Conservation (phyloP, 1,284 basidiomycete genomes). For the Cryptococcus sp. region DNA sequence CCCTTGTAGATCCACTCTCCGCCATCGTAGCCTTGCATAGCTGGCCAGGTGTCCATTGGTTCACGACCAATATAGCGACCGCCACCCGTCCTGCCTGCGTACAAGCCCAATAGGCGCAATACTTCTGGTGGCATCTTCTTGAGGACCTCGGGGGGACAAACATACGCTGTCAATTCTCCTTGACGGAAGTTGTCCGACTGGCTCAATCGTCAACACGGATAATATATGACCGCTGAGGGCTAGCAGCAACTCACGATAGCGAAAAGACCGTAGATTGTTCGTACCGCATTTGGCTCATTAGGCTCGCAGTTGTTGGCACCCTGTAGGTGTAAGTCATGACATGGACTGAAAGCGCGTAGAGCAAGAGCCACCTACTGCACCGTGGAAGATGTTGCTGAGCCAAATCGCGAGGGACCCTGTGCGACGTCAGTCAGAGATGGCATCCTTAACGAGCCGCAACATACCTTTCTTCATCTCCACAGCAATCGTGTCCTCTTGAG, state of each 20-base stretch:
- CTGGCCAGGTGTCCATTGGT: conserved; percentile 22
- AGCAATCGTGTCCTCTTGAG: conserved; percentile 20
- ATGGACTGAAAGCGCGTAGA: neutral
- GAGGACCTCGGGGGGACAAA: conserved; percentile 22
- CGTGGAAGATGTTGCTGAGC: conserved; percentile 27
- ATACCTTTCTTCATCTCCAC: conserved; percentile 29
- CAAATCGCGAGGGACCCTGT: conserved; percentile 25
- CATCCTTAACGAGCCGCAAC: neutral
- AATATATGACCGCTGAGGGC: neutral
- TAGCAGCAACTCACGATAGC: conserved; percentile 10
- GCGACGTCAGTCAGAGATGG: neutral
- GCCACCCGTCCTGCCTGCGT: conserved; percentile 21
- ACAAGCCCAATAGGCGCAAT: conserved; percentile 19
- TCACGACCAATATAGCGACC: conserved; percentile 17
- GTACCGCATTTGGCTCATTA: conserved; percentile 16
- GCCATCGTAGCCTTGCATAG: conserved; percentile 19
- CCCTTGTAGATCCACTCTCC: conserved; percentile 28
- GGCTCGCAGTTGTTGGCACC: conserved; percentile 19
- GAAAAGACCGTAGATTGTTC: conserved; percentile 27
- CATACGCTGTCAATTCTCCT: conserved; percentile 22
- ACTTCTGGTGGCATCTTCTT: conserved; percentile 28
- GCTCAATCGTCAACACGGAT: neutral
- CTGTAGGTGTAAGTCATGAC: neutral
- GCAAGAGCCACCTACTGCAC: conserved; percentile 15
- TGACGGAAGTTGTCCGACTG: conserved; percentile 27